A percentile compares a stretch with the other conserved stretches of the same genome.
These are phyloP conservation scores for Pelargonium fulgidum DNA, from an alignment of 441 rosid species.

Conservation along the genomic window DNA sequence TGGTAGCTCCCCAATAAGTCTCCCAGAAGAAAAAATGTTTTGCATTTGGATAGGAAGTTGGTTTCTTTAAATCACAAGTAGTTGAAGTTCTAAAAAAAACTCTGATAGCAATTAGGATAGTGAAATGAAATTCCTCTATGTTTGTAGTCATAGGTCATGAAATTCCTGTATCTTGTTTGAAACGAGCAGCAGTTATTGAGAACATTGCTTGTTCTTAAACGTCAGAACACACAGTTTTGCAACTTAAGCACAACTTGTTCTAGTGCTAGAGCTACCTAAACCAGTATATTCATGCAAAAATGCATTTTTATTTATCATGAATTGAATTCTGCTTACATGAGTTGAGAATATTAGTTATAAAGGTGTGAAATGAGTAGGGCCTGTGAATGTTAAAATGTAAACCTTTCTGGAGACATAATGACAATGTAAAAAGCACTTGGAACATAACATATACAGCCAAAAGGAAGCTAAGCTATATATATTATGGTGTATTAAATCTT, in stretches of 20 bases:
- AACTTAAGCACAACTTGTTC: neutral
- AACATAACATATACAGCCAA: neutral
- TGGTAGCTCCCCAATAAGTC: no score
- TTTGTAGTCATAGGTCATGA: no score
- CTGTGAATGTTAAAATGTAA: constrained; percentile 7
- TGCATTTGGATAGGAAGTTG: no score
- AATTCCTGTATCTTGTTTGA: neutral
- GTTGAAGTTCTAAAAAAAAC: no score
- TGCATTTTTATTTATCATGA: neutral
- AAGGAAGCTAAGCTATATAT: neutral
- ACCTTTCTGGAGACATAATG: constrained; percentile 6
- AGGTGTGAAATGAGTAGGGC: constrained; percentile 8
- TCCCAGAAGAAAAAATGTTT: no score
- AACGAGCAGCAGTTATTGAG: neutral
- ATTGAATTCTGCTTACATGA: neutral
- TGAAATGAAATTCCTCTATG: no score
- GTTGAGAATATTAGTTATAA: neutral
- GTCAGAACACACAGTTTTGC: neutral
- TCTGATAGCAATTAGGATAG: no score
- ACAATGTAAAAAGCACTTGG: neutral
- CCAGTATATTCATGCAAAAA: neutral
- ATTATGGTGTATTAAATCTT: neutral
- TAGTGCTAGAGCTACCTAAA: constrained; percentile 7
- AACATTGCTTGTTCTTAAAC: neutral
- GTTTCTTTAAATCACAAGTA: no score